Conservation (phyloP, 495 filamentous ascomycete species). For the Aspergillus sclerotioniger region DNA sequence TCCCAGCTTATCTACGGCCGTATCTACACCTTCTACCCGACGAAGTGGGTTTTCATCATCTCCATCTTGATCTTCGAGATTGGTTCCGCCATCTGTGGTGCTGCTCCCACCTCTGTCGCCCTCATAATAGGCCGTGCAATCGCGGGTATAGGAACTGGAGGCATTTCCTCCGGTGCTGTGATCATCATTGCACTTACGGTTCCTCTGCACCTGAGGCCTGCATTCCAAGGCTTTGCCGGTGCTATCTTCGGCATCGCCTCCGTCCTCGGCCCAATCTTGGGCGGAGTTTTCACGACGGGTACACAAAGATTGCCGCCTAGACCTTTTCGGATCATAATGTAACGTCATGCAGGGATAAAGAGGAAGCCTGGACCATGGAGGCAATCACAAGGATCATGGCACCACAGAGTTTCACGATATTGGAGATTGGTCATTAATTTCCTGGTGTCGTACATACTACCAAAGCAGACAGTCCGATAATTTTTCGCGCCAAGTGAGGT, state of each 20-base stretch:
- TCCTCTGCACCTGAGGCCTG: slow-evolving; percentile 62
- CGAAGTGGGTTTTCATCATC: slow-evolving; percentile 51
- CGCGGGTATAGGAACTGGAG: slow-evolving; percentile 68
- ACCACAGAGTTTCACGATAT: too few species aligned
- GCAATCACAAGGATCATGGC: too few species aligned
- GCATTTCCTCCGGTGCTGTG: slow-evolving; percentile 71
- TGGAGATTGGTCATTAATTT: too few species aligned
- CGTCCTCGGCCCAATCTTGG: slow-evolving; percentile 61
- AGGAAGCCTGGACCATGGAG: too few species aligned
- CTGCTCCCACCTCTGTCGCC: slow-evolving; percentile 59
- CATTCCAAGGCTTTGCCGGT: slow-evolving; percentile 66
- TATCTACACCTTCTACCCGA: slow-evolving; percentile 32
- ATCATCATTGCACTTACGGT: slow-evolving; percentile 55
- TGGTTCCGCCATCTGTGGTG: slow-evolving; percentile 67
- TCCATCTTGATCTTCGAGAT: slow-evolving; percentile 68
- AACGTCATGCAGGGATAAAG: too few species aligned
- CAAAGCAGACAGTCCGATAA: too few species aligned
- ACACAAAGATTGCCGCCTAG: too few species aligned
- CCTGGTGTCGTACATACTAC: too few species aligned
- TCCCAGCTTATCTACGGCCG: slow-evolving; percentile 33
- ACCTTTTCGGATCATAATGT: too few species aligned
- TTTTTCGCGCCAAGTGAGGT: too few species aligned
- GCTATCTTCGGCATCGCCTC: slow-evolving; percentile 69
- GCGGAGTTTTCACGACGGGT: neutral
- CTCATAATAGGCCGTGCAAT: slow-evolving; percentile 77